Evolutionary conservation across 73 alveolate genomes (phyloP), one percentile per base, ranked within the genome.

Genomic region (Paramecium primaurelia): DNA sequence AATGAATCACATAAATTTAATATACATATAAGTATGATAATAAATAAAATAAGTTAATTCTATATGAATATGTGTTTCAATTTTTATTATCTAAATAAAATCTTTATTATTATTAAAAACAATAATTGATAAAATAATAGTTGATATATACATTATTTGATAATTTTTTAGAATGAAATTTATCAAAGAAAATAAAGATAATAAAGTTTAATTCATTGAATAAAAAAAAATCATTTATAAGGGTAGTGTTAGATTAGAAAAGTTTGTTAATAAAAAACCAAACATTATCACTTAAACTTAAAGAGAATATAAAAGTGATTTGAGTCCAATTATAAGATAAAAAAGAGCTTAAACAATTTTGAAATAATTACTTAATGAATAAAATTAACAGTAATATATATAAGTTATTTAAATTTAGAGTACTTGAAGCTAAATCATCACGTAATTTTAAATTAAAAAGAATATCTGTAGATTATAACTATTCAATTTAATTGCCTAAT

Each of bases 161-260:
- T 54, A n/a, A 54, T 64, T 64, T 64, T 22, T 64, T 64, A 34
- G 42, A 64, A 64, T 64, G 84, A 64, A 64, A 64, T 64, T 64
- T 64, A 64, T 64, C 47, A 64, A 34, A 64, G 84, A 64, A 64
- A 64, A 64, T 64, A 64, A 64, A 64, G 84, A 64, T 64, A 64
- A 64, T 64, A 64, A 64, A 64, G 84, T 64, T 28, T 64, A 64
- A 64, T 64, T 64, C 84, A 28, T 64, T 28, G 84, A 64, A 64
- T 64, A 64, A 64, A 64, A 64, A 64, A 64, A 64, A 64, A 32
- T 64, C 84, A 64, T 64, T 64, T 28, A 64, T 32, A 64, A 64
- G 47, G 42, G 47, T 32, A 34, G 49, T 26, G 84, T 32, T 1
- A 64, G 28, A 34, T 34, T 64, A 34, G 84, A 64, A 64, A 64